phyloP scores from a whole-genome alignment of 257 asterid species.

The Cruciata laevipes region DNA sequence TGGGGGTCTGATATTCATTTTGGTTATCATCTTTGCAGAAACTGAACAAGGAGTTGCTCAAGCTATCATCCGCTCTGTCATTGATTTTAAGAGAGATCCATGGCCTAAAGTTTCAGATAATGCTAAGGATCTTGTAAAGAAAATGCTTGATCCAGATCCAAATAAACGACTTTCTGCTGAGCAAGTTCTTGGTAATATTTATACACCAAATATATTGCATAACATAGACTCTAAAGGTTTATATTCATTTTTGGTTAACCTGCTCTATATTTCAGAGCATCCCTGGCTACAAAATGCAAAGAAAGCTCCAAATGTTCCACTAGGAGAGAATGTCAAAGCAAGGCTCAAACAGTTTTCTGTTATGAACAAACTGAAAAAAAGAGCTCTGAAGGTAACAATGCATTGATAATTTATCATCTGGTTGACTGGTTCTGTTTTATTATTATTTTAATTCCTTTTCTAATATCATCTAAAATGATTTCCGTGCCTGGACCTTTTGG shows the following conservation, averaged over 20 bases:
- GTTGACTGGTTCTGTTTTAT: background rate
- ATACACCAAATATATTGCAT: constrained; percentile 1
- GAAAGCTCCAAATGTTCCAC: constrained; percentile 59
- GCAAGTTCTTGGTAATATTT: constrained; percentile 52
- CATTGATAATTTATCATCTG: background rate
- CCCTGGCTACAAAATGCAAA: constrained; percentile 61
- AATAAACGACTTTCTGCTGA: constrained; percentile 51
- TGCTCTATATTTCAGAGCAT: constrained; percentile 37
- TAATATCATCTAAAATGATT: background rate
- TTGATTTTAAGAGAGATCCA: constrained; percentile 72
- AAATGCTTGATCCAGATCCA: constrained; percentile 70
- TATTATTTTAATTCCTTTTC: background rate
- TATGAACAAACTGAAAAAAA: constrained; percentile 65
- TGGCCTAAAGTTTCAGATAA: constrained; percentile 74
- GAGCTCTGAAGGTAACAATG: constrained; percentile 48
- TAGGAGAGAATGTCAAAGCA: constrained; percentile 72
- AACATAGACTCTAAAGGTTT: background rate
- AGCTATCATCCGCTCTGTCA: constrained; percentile 64
- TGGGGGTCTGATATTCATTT: background rate
- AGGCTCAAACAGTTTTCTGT: constrained; percentile 64
- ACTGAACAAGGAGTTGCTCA: constrained; percentile 89
- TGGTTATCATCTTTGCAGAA: constrained; percentile 32
- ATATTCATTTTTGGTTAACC: background rate
- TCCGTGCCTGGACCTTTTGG: constrained; percentile 9
- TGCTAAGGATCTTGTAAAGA: constrained; percentile 81